Evolutionary conservation across 352 stramenopile genomes (phyloP).

Genomic region (Globisporangium paroecandrum): DNA sequence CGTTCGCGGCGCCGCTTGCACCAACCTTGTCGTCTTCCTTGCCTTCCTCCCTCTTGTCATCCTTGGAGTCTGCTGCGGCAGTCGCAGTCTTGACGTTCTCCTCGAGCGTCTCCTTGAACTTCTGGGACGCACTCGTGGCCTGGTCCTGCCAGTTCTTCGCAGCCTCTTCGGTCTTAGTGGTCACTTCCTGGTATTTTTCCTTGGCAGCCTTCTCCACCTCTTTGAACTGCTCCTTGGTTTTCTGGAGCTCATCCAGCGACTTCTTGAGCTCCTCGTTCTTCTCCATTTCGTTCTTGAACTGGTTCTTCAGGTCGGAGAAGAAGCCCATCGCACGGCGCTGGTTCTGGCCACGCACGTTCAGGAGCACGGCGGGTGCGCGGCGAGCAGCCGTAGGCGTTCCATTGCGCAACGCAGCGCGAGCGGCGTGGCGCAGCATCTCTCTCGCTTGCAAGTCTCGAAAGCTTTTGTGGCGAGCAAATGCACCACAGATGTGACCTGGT

Average conservation of each 20-base stretch:
- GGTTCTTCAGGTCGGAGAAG: constrained; percentile 78
- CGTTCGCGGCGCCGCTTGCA: background rate
- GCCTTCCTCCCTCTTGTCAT: constrained; percentile 18
- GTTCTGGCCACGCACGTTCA: constrained; percentile 9
- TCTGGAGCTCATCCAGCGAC: constrained; percentile 69
- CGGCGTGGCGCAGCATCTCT: constrained; percentile 28
- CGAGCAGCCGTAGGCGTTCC: constrained; percentile 2
- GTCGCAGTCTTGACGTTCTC: constrained; percentile 28
- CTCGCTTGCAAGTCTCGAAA: constrained; percentile 1
- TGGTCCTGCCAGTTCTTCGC: constrained; percentile 59
- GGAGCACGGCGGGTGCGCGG: background rate
- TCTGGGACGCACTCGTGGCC: constrained; percentile 53
- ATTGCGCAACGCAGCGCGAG: constrained; percentile 20
- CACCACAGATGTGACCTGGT: too few species aligned
- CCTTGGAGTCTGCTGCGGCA: background rate
- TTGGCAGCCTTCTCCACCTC: constrained; percentile 60
- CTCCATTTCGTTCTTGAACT: constrained; percentile 75
- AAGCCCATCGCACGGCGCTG: constrained; percentile 64
- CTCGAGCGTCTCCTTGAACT: constrained; percentile 56
- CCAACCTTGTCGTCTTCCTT: constrained; percentile 18
- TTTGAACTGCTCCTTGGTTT: constrained; percentile 69
- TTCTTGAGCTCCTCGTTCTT: constrained; percentile 83
- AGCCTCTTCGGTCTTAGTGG: constrained; percentile 51
- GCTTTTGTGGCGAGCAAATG: constrained; percentile 11
- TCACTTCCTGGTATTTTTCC: constrained; percentile 60